A percentile compares a stretch with the other conserved stretches of the same genome.
These are phyloP conservation scores for Acanthamoeba royreba DNA, from an alignment of 208 protist genomes.

Conservation along the genomic window DNA sequence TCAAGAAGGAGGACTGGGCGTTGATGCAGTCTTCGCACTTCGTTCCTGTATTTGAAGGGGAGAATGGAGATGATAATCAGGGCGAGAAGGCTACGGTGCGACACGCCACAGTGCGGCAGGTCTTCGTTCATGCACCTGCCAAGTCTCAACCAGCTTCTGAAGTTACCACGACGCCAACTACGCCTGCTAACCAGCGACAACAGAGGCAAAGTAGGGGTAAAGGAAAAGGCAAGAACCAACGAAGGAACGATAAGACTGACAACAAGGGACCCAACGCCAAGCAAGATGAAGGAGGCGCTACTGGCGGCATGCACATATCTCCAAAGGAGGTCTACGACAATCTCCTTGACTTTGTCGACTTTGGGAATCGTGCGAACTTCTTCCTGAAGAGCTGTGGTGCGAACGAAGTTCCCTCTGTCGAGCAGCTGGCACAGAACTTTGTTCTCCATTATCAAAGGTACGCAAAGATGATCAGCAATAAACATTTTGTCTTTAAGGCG, in stretches of 20 bases:
- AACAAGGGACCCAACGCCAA: background rate
- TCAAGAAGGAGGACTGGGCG: background rate
- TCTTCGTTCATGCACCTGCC: background rate
- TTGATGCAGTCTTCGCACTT: background rate
- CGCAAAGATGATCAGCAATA: background rate
- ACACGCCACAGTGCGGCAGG: background rate
- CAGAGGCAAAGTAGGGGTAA: background rate
- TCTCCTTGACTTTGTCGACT: background rate
- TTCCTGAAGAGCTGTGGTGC: background rate
- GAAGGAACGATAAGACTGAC: background rate
- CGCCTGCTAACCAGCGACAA: background rate
- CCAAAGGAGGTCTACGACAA: background rate
- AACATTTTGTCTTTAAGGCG: background rate
- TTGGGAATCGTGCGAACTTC: background rate
- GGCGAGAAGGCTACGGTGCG: background rate
- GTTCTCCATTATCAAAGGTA: background rate
- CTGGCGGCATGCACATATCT: background rate
- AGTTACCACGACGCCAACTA: background rate
- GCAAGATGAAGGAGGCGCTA: background rate
- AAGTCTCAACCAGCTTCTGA: background rate
- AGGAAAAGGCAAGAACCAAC: background rate
- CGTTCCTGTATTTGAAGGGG: background rate
- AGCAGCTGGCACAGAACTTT: background rate
- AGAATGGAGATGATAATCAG: background rate
- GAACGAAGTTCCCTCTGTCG: background rate